Percentiles rank a stretch among this genome's conserved stretches.
These are phyloP conservation scores for Claviceps paspali DNA, from an alignment of 2,329 filamentous ascomycete genomes.

Conservation along the genomic window DNA sequence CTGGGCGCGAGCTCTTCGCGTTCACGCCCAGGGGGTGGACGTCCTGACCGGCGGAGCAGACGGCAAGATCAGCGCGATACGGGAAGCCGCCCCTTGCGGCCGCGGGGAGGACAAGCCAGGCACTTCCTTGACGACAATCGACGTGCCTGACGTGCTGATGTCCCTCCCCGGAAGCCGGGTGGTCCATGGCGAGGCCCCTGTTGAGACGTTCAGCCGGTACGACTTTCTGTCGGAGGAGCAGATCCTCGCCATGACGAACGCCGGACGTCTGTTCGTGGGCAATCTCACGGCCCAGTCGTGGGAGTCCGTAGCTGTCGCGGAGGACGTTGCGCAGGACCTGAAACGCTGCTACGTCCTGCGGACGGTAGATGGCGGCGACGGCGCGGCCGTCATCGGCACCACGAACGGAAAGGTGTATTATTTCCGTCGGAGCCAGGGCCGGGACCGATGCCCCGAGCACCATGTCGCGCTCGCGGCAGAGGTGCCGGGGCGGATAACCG, in stretches of 20 bases:
- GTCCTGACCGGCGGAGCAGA: constrained; percentile 77
- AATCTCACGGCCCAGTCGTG: constrained; percentile 22
- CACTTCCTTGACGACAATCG: constrained; percentile 11
- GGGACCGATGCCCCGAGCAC: not conserved
- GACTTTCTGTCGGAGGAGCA: constrained; percentile 39
- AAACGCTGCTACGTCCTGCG: constrained; percentile 32
- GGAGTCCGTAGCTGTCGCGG: constrained; percentile 23
- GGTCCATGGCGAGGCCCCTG: not conserved
- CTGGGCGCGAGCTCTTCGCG: constrained; percentile 51
- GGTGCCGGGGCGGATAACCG: constrained; percentile 33
- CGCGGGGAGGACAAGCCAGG: constrained; percentile 1
- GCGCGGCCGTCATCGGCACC: constrained; percentile 32
- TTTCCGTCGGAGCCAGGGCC: constrained; percentile 14
- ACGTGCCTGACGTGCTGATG: constrained; percentile 18
- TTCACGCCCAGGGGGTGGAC: constrained; percentile 17
- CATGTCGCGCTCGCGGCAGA: constrained; percentile 19
- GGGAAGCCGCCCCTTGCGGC: constrained; percentile 7
- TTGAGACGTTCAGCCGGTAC: constrained; percentile 45
- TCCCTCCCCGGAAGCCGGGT: constrained; percentile 6
- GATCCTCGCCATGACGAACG: constrained; percentile 43
- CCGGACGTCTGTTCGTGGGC: constrained; percentile 41
- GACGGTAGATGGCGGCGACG: constrained; percentile 19
- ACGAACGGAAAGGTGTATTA: constrained; percentile 32
- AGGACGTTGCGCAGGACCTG: constrained; percentile 21
- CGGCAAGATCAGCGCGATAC: constrained; percentile 44